Evolutionary conservation across 352 stramenopile species (phyloP).

Genomic region (Globisporangium yorkense): DNA sequence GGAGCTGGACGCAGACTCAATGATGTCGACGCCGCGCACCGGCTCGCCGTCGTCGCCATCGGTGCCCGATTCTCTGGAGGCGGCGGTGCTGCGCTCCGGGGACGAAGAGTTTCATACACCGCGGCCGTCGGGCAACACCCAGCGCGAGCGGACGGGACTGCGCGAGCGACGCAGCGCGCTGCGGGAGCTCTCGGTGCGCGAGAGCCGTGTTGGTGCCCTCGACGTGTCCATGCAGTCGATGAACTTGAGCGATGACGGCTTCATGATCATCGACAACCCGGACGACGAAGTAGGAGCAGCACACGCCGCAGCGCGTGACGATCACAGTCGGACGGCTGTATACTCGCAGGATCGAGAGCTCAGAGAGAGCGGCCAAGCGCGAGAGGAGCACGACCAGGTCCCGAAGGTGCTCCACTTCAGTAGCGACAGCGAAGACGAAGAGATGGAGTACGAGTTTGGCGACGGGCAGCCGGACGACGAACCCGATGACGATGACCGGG

Average conservation of each 20-base stretch:
- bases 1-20: neutral
- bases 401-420: conserved; percentile 35
- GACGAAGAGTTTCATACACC: conserved; percentile 12
- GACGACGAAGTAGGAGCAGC: neutral
- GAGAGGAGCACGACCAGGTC: conserved; percentile 21
- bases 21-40: neutral
- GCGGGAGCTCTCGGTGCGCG: conserved; percentile 5
- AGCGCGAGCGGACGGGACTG: neutral
- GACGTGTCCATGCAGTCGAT: conserved; percentile 74
- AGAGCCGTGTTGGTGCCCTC: conserved; percentile 21
- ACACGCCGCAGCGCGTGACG: neutral
- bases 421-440: conserved; percentile 32
- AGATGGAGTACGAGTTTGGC: conserved; percentile 15
- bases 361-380: conserved; percentile 14
- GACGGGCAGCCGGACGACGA: conserved; percentile 4
- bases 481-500: conserved; percentile 7
- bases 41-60: conserved; percentile 2
- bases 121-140: neutral
- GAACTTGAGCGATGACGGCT: conserved; percentile 48
- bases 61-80: conserved; percentile 1
- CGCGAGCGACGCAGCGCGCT: neutral
- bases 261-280: conserved; percentile 5
- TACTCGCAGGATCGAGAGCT: conserved; percentile 16
- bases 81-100: neutral
- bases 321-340: conserved; percentile 7